A percentile compares a stretch with the other conserved stretches of the same genome.
Evolutionary conservation across 2,329 filamentous ascomycete species (phyloP).

Genomic region (Cladosporium sp.): DNA sequence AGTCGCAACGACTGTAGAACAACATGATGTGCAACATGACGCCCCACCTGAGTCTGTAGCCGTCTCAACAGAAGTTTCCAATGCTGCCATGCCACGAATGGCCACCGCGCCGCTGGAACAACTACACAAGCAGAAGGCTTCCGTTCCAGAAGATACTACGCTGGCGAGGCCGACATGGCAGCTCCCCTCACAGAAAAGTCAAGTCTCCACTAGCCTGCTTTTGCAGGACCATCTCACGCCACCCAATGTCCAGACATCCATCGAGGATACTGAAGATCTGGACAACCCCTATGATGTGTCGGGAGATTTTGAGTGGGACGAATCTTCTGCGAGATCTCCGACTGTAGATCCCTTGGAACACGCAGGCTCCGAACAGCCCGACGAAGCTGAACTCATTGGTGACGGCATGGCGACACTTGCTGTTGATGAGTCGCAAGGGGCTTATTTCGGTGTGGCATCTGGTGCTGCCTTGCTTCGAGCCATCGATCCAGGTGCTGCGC

Average conservation of each 20-base stretch:
- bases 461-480: conserved; percentile 45
- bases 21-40: neutral
- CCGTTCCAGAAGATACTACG: neutral
- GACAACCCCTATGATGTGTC: neutral
- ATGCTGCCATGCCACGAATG: neutral
- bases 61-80: neutral
- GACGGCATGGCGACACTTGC: conserved; percentile 39
- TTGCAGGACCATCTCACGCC: neutral
- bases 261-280: neutral
- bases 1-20: neutral
- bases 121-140: neutral
- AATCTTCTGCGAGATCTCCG: neutral
- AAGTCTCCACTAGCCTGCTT: neutral
- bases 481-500: conserved; percentile 30
- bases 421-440: conserved; percentile 38
- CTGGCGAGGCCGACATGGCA: neutral
- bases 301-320: neutral
- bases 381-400: conserved; percentile 15
- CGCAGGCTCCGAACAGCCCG: conserved; percentile 31
- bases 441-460: conserved; percentile 50
- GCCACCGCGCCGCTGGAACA: neutral
- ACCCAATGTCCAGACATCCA: neutral
- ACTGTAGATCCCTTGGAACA: neutral
- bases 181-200: neutral
- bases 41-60: neutral